Evolutionary conservation across 139 green algal genomes (phyloP).

Genomic region (Closterium sp.): DNA sequence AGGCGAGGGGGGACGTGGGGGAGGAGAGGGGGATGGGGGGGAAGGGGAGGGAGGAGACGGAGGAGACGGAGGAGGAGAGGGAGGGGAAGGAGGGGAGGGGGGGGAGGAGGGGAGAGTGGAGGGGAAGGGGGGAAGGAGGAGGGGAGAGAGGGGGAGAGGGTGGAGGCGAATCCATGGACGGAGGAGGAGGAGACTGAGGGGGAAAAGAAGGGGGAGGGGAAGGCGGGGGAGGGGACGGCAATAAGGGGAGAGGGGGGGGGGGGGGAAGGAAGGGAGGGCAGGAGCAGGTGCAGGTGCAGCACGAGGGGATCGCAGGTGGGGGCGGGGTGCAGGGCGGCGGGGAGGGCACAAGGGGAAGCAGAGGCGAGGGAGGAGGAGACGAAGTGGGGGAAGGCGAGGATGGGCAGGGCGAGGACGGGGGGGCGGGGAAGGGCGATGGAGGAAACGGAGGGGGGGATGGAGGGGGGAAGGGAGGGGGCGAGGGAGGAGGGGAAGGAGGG

Average conservation of each 20-base stretch:
- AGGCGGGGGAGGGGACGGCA: no score
- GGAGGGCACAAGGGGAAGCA: neutral
- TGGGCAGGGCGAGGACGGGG: no score
- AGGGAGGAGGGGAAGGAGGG: neutral
- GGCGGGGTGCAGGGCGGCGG: neutral
- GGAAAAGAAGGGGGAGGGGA: no score
- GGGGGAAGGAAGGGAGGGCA: neutral
- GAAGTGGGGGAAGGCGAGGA: neutral
- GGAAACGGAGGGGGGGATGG: neutral
- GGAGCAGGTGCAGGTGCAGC: neutral
- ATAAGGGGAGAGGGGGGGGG: neutral
- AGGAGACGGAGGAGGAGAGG: neutral
- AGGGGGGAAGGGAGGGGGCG: no score
- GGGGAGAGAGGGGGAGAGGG: no score
- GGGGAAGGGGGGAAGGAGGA: no score
- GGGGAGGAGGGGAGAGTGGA: no score
- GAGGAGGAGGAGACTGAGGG: neutral
- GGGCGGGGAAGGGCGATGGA: neutral
- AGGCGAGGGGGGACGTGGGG: no score
- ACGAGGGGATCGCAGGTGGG: neutral
- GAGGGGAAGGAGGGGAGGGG: no score
- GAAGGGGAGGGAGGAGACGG: neutral
- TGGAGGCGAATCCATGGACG: no score
- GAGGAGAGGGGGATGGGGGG: no score
- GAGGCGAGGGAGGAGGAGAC: neutral